These are phyloP conservation scores for Neurospora sp. DNA, from an alignment of 495 filamentous ascomycete genomes.

Conservation along the genomic window DNA sequence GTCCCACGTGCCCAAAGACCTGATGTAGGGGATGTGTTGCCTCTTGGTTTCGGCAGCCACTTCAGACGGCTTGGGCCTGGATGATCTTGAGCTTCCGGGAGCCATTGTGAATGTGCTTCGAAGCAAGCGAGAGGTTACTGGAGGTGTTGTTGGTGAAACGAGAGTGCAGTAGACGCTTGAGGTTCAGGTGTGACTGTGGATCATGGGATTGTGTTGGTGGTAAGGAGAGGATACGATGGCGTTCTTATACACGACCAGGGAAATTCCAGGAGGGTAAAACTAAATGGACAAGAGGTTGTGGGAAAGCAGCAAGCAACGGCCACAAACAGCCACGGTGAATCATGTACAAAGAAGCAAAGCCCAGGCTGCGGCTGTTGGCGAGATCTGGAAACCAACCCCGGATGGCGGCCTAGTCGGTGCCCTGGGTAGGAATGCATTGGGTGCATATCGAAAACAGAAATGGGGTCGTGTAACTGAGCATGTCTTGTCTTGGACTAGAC, in stretches of 20 bases:
- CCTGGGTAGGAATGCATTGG: not conserved
- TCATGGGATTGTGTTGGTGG: not conserved
- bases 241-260: not conserved
- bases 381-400: not conserved
- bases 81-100: slow-evolving; percentile 23
- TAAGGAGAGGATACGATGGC: not conserved
- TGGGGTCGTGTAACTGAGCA: not conserved
- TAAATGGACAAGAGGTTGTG: not conserved
- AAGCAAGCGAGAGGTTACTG: not conserved
- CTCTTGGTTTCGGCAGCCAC: slow-evolving; percentile 60
- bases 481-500: not conserved
- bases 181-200: not conserved
- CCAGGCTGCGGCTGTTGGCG: not conserved
- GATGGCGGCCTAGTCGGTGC: not conserved
- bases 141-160: not conserved
- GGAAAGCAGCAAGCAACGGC: not conserved
- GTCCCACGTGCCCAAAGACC: slow-evolving; percentile 32
- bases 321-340: not conserved
- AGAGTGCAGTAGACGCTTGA: not conserved
- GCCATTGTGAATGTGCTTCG: slow-evolving; percentile 36
- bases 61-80: slow-evolving; percentile 53
- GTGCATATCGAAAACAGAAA: not conserved
- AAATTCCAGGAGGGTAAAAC: not conserved
- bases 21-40: slow-evolving; percentile 50
- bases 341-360: not conserved